Evolutionary conservation across 2,329 filamentous ascomycete genomes (phyloP), one percentile per base, ranked within the genome.

Genomic region (Penicillium rolfsii): DNA sequence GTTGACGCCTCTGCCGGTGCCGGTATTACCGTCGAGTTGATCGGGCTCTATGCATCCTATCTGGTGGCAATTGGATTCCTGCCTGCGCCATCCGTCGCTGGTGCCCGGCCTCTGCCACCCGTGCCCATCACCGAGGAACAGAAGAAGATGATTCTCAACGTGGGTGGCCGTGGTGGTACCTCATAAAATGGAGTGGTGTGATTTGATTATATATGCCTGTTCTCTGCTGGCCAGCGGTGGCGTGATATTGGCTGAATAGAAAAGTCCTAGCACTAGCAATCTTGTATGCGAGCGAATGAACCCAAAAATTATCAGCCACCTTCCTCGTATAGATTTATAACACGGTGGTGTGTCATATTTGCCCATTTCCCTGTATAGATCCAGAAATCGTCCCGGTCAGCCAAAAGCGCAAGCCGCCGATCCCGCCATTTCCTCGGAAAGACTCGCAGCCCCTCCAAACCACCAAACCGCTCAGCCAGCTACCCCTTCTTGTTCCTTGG

Each of bases 21-120:
- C 63, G 84, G 84, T 26, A 85, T 91, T 11, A 84, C 80, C 24
- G 78, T 83, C 58, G 85, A 89, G 62, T 83, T 83, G 38, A 82
- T 90, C 16, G 88, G 88, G 4, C 74, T 84, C 19, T 91, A 89
- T 71, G 74, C 89, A 54, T 80, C 84, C 30, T 91, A 88, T 70
- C 76, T 91, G 40, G 81, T 85, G 3, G 82, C 83, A 61, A 81
- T 86, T 63, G 85, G 85, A 5, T 91, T 91, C 75, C 81, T 91
- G 72, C 73, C 73, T 16, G 54, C 66, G n/a, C 73, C 73, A 5
- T 64, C 70, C n/a, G 33, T 68, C 11, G 57, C 65, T 9, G 69
- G 64, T n/a, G 59, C 63, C 24, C 69, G 71, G 33, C 65, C 67
- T 12, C 68, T 87, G 55, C 85, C 85, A 1, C 67, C 70, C 35